Conservation (phyloP, 768 basidiomycete species). For the Podaxis sp. region DNA sequence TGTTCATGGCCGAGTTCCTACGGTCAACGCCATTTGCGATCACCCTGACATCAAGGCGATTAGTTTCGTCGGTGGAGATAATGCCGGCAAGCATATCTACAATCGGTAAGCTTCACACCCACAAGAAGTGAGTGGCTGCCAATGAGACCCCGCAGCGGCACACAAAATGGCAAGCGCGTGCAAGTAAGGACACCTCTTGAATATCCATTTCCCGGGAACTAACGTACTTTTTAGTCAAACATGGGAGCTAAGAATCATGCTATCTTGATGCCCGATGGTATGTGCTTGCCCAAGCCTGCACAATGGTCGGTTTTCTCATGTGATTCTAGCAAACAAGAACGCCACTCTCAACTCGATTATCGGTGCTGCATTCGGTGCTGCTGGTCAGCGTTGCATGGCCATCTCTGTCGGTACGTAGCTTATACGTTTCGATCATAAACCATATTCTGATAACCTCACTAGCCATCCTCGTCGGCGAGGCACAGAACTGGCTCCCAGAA, state of each 20-base stretch:
- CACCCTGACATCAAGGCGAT: constrained; percentile 90
- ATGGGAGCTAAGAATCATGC: constrained; percentile 97
- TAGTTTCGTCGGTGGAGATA: constrained; percentile 94
- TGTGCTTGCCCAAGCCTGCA: constrained; percentile 17
- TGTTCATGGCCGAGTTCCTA: constrained; percentile 86
- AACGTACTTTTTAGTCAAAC: constrained; percentile 36
- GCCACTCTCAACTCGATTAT: constrained; percentile 87
- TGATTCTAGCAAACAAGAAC: constrained; percentile 80
- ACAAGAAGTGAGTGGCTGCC: not conserved
- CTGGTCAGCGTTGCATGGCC: constrained; percentile 98
- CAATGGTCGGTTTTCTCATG: not conserved
- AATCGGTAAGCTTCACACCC: constrained; percentile 52
- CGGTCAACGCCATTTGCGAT: constrained; percentile 94
- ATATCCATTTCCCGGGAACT: not conserved
- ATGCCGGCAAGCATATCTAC: constrained; percentile 92
- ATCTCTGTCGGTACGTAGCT: constrained; percentile 77
- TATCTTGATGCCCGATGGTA: constrained; percentile 93
- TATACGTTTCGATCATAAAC: not conserved
- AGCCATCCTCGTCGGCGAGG: constrained; percentile 83
- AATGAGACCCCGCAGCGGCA: constrained; percentile 51
- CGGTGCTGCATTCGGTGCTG: constrained; percentile 95
- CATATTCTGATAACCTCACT: not conserved
- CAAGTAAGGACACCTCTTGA: constrained; percentile 44
- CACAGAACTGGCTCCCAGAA: constrained; percentile 81
- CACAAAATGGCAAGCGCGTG: constrained; percentile 85